These are phyloP conservation scores for Tetragonia tetragonoides DNA, from an alignment of 148 eudicot species.

Conservation along the genomic window DNA sequence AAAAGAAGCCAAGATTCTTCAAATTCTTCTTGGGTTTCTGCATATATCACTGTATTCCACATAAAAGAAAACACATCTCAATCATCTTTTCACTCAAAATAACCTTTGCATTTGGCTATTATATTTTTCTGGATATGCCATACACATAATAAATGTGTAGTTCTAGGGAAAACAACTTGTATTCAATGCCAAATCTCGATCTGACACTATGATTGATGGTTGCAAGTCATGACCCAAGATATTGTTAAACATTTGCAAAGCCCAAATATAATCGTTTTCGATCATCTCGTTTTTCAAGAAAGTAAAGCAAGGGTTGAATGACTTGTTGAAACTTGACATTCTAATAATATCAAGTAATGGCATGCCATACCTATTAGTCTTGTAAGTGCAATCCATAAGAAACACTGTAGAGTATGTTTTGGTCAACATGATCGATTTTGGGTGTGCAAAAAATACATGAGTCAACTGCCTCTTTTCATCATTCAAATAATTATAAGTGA, in stretches of 20 bases:
- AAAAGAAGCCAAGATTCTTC: not conserved
- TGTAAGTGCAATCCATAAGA: constrained; percentile 21
- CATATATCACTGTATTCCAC: not conserved
- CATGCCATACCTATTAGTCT: constrained; percentile 13
- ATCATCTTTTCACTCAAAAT: not conserved
- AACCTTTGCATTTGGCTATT: not conserved
- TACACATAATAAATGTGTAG: not conserved
- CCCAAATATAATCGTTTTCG: not conserved
- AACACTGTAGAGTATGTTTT: not conserved
- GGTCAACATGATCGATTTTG: too few species aligned
- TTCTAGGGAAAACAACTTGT: not conserved
- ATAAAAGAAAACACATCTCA: not conserved
- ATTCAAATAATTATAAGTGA: not conserved
- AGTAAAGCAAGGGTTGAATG: not conserved
- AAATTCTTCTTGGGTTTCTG: not conserved
- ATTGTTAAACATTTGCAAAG: not conserved
- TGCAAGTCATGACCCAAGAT: not conserved
- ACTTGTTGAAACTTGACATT: too few species aligned
- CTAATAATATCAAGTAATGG: not conserved
- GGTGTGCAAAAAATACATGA: constrained; percentile 2
- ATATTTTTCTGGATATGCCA: not conserved
- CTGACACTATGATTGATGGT: not conserved
- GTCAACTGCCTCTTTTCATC: not conserved
- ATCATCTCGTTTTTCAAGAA: not conserved
- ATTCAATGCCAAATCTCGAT: not conserved